Conservation (phyloP, 2,329 filamentous ascomycete species). For the Chrysoporthe cubensis region DNA sequence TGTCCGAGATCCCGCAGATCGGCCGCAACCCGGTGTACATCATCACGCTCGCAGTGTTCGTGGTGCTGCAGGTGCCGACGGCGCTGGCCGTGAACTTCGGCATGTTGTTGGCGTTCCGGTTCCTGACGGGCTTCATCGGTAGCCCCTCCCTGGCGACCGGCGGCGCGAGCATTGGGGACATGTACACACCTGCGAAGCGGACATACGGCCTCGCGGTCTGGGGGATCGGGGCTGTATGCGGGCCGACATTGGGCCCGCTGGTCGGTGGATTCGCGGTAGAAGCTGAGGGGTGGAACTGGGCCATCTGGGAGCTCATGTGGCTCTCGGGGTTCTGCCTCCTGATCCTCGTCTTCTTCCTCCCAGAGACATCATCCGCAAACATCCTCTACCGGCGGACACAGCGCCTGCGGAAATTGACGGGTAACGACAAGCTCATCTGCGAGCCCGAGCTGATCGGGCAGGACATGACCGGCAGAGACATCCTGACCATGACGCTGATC, state of each 20-base stretch:
- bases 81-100: constrained; percentile 65
- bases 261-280: constrained; percentile 63
- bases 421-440: constrained; percentile 48
- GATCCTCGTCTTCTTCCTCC: constrained; percentile 63
- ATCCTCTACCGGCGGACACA: constrained; percentile 57
- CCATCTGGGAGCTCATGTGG: constrained; percentile 67
- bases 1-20: constrained; percentile 68
- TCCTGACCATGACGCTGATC: constrained; percentile 55
- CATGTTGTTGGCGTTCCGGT: constrained; percentile 65
- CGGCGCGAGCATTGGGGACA: constrained; percentile 54
- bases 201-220: constrained; percentile 63
- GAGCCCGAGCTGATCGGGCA: constrained; percentile 56
- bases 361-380: constrained; percentile 60
- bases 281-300: constrained; percentile 63
- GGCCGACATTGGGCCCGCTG: constrained; percentile 61
- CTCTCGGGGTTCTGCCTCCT: constrained; percentile 60
- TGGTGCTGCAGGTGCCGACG: constrained; percentile 67
- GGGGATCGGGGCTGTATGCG: constrained; percentile 52
- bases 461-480: constrained; percentile 47
- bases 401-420: constrained; percentile 47
- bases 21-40: constrained; percentile 72
- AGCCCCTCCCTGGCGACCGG: constrained; percentile 66
- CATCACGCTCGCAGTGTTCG: constrained; percentile 68
- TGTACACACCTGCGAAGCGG: constrained; percentile 59
- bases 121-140: constrained; percentile 68